Conservation (phyloP, 2,329 filamentous ascomycete species). For the Exophiala alcalophila region DNA sequence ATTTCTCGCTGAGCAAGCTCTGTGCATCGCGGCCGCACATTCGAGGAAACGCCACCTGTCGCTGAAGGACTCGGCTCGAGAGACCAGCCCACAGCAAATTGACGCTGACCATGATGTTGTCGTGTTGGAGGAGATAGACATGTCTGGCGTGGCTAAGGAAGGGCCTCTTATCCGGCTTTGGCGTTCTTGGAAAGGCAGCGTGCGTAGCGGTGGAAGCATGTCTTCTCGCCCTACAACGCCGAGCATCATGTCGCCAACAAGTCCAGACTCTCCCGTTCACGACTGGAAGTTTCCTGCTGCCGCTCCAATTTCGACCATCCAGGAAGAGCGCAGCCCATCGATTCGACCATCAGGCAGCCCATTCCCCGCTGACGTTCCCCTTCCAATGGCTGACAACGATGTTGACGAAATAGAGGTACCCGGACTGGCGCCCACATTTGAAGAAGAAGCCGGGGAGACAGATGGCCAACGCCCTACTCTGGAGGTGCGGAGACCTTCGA, state of each 20-base stretch:
- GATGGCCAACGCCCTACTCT: slow-evolving; percentile 8
- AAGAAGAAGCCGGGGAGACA: slow-evolving; percentile 1
- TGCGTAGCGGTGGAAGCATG: slow-evolving; percentile 55
- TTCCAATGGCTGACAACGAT: slow-evolving; percentile 66
- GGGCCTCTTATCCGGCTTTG: slow-evolving; percentile 83
- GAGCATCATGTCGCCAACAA: slow-evolving; percentile 30
- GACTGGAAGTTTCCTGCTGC: slow-evolving; percentile 36
- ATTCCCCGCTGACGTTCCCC: slow-evolving; percentile 59
- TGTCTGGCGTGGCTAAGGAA: slow-evolving; percentile 89
- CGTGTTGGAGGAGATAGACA: slow-evolving; percentile 84
- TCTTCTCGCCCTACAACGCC: slow-evolving; percentile 45
- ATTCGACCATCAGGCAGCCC: slow-evolving; percentile 34
- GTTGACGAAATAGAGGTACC: slow-evolving; percentile 78
- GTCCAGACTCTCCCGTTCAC: slow-evolving; percentile 37
- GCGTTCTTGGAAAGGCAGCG: slow-evolving; percentile 89
- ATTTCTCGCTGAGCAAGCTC: slow-evolving; percentile 85
- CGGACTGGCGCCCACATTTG: slow-evolving; percentile 55
- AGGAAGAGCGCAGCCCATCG: slow-evolving; percentile 29
- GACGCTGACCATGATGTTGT: slow-evolving; percentile 59
- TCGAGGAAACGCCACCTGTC: slow-evolving; percentile 65
- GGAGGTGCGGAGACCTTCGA: slow-evolving; percentile 19
- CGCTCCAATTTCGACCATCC: slow-evolving; percentile 30
- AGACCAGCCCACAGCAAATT: slow-evolving; percentile 45
- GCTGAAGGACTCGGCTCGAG: slow-evolving; percentile 49
- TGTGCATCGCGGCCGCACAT: slow-evolving; percentile 83